Percentiles rank a stretch among this genome's conserved stretches.
These are phyloP conservation scores for Dissoconium aciculare DNA, from an alignment of 2,329 filamentous ascomycete species.

Conservation along the genomic window DNA sequence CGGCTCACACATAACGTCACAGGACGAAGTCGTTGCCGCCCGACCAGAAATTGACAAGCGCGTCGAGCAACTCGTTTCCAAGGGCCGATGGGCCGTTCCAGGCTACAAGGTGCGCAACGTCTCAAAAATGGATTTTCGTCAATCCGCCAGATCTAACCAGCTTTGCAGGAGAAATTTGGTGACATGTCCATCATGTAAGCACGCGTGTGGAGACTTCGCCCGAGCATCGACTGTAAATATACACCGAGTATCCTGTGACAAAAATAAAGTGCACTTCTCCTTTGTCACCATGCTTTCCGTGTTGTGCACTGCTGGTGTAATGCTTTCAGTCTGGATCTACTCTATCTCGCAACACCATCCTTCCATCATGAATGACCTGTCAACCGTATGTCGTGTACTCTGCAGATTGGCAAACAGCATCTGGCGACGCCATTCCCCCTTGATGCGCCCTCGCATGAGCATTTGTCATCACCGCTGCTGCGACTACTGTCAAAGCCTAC, in stretches of 20 bases:
- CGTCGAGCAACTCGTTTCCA: constrained; percentile 84
- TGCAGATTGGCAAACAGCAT: too few relatives aligned
- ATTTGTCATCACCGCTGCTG: too few relatives aligned
- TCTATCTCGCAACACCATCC: too few relatives aligned
- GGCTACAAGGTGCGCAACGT: constrained; percentile 76
- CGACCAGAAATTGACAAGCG: constrained; percentile 97
- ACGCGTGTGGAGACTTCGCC: constrained; percentile 13
- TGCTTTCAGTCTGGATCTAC: too few relatives aligned
- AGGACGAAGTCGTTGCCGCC: constrained; percentile 91
- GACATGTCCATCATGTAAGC: constrained; percentile 86
- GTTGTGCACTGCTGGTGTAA: constrained; percentile 1
- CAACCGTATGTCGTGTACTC: too few relatives aligned
- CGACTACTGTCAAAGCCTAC: too few relatives aligned
- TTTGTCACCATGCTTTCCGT: constrained; percentile 1
- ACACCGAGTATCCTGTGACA: constrained; percentile 10
- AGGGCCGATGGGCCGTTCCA: constrained; percentile 94
- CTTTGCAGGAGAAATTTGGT: constrained; percentile 85
- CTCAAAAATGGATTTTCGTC: too few relatives aligned
- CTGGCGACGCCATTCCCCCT: too few relatives aligned
- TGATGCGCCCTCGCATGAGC: too few relatives aligned
- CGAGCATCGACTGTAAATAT: constrained; percentile 16
- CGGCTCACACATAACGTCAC: constrained; percentile 14
- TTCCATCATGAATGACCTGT: too few relatives aligned
- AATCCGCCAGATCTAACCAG: too few relatives aligned
- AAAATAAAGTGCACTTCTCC: constrained; percentile 3